phyloP scores from a whole-genome alignment of 495 filamentous ascomycete species.

The Saxophila tyrrhenica region DNA sequence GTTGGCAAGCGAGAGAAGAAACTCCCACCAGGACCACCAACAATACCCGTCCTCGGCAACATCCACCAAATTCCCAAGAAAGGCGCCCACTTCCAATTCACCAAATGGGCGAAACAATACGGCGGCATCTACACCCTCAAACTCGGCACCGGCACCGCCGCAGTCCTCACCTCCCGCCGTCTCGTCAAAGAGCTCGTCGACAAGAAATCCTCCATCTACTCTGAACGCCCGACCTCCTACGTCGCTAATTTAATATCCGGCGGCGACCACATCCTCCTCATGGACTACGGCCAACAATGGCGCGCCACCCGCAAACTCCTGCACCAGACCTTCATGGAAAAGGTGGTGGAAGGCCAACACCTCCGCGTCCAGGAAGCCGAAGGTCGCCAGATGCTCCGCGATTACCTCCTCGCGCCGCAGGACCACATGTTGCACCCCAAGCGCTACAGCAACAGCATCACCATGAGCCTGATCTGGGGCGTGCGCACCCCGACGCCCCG shows the following conservation, averaged over 20 bases:
- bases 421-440: conserved; percentile 37
- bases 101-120: conserved; percentile 36
- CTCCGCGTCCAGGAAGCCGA: conserved; percentile 37
- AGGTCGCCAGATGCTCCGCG: conserved; percentile 34
- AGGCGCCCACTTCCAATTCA: conserved; percentile 30
- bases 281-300: conserved; percentile 35
- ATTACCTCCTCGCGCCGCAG: conserved; percentile 31
- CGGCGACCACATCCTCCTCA: conserved; percentile 36
- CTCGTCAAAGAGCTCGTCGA: conserved; percentile 37
- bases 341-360: conserved; percentile 35
- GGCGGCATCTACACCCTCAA: conserved; percentile 38
- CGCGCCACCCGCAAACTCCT: conserved; percentile 33
- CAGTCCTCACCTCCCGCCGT: conserved; percentile 32
- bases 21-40: conserved; percentile 29
- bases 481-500: conserved; percentile 30
- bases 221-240: conserved; percentile 35
- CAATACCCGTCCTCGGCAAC: conserved; percentile 34
- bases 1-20: conserved; percentile 9
- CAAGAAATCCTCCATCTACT: conserved; percentile 34
- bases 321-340: conserved; percentile 32
- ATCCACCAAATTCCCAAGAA: conserved; percentile 31
- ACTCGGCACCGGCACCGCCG: conserved; percentile 26
- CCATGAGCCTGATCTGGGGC: conserved; percentile 36
- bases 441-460: conserved; percentile 29
- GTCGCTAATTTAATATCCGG: conserved; percentile 32